Percentiles rank a stretch among this genome's conserved stretches.
These are phyloP conservation scores for Colletotrichum sp. DNA, from an alignment of 2,329 filamentous ascomycete genomes.

Conservation along the genomic window DNA sequence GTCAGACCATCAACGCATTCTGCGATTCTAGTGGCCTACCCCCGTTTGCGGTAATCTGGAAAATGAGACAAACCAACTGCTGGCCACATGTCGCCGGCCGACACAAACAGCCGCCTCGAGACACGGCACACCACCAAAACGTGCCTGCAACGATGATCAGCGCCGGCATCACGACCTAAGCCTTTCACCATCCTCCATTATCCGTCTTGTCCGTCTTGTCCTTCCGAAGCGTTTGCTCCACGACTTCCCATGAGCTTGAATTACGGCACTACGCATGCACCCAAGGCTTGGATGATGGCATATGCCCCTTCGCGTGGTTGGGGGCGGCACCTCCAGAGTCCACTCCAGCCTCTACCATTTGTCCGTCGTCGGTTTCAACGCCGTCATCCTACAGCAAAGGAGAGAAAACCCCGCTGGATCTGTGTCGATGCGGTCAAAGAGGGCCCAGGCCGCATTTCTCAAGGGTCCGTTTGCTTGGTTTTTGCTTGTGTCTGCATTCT, in stretches of 20 bases:
- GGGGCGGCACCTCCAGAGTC: background rate
- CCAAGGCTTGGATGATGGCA: slow-evolving; percentile 18
- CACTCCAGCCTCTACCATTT: background rate
- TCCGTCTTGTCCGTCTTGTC: slow-evolving; percentile 6
- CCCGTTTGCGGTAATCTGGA: background rate
- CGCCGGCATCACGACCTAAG: slow-evolving; percentile 1
- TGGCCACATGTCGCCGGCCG: background rate
- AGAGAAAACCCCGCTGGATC: background rate
- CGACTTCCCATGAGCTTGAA: slow-evolving; percentile 9
- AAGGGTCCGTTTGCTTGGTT: background rate
- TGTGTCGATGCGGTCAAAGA: background rate
- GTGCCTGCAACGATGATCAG: slow-evolving; percentile 12
- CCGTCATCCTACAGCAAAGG: slow-evolving; percentile 10
- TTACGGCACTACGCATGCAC: slow-evolving; percentile 15
- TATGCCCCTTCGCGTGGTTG: background rate
- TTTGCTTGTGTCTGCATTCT: background rate
- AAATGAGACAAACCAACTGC: background rate
- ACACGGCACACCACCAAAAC: background rate
- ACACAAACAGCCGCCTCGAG: background rate
- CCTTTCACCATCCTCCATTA: background rate
- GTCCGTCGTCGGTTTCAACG: background rate
- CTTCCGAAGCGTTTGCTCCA: background rate
- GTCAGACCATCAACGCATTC: background rate
- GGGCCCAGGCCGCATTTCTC: background rate
- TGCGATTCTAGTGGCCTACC: background rate